Percentiles rank a stretch among this genome's conserved stretches.
These are phyloP conservation scores for Plasmodium berghei DNA, from an alignment of 169 alveolate genomes.

Conservation along the genomic window DNA sequence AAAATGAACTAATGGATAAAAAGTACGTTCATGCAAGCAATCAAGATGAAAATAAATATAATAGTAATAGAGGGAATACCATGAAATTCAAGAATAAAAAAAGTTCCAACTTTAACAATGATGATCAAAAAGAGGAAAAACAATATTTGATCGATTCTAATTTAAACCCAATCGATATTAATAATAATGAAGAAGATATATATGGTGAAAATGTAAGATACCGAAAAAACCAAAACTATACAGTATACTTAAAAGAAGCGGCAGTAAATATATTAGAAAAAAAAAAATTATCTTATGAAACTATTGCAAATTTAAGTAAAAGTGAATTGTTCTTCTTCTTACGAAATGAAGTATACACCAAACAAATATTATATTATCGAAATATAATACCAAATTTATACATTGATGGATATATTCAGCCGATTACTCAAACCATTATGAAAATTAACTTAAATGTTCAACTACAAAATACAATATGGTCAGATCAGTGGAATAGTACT, in stretches of 20 bases:
- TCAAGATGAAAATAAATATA: neutral
- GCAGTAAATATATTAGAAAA: slow-evolving; percentile 63
- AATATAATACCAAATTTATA: slow-evolving; percentile 53
- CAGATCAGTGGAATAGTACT: slow-evolving; percentile 61
- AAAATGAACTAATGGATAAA: slow-evolving; percentile 46
- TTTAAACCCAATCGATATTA: no score
- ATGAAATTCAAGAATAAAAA: neutral
- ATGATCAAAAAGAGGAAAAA: slow-evolving; percentile 13
- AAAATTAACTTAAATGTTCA: slow-evolving; percentile 61
- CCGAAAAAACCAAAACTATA: slow-evolving; percentile 49
- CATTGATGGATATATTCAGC: slow-evolving; percentile 68
- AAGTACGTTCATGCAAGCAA: slow-evolving; percentile 3
- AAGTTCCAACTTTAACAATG: slow-evolving; percentile 1
- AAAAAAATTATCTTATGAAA: slow-evolving; percentile 47
- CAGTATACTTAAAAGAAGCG: slow-evolving; percentile 58
- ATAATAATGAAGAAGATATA: slow-evolving; percentile 1
- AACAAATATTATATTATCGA: slow-evolving; percentile 57
- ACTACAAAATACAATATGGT: slow-evolving; percentile 54
- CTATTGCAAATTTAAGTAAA: slow-evolving; percentile 34
- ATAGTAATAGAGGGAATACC: neutral
- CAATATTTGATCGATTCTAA: no score
- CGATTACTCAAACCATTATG: slow-evolving; percentile 70
- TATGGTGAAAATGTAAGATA: neutral
- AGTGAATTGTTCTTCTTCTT: slow-evolving; percentile 58
- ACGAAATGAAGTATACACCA: slow-evolving; percentile 67